A percentile compares a stretch with the other conserved stretches of the same genome.
Evolutionary conservation across 441 rosid genomes (phyloP).

Genomic region (Capsella rubella): DNA sequence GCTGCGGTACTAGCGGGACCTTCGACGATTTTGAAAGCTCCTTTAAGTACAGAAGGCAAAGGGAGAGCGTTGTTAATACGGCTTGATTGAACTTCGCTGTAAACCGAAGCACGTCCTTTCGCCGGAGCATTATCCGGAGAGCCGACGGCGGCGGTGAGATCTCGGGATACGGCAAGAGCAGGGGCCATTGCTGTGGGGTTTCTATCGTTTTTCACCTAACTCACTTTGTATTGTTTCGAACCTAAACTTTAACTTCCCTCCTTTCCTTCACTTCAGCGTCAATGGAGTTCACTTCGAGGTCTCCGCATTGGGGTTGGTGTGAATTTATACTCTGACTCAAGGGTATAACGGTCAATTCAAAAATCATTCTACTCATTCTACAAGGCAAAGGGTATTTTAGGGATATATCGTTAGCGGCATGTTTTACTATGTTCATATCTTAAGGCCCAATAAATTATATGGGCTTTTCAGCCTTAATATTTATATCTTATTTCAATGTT

Average conservation of each 20-base stretch:
- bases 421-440: background rate
- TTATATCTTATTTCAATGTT: too few relatives aligned
- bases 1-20: slow-evolving; percentile 94
- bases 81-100: slow-evolving; percentile 86
- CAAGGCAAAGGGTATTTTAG: slow-evolving; percentile 34
- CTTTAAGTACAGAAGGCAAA: slow-evolving; percentile 80
- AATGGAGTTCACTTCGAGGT: slow-evolving; percentile 40
- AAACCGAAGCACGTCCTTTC: slow-evolving; percentile 77
- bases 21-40: slow-evolving; percentile 77
- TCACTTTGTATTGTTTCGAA: slow-evolving; percentile 4
- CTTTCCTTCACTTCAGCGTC: background rate
- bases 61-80: slow-evolving; percentile 85
- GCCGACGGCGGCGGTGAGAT: slow-evolving; percentile 47
- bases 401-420: background rate
- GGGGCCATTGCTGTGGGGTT: slow-evolving; percentile 59
- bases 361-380: slow-evolving; percentile 32
- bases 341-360: slow-evolving; percentile 29
- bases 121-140: slow-evolving; percentile 44
- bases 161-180: slow-evolving; percentile 58
- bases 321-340: slow-evolving; percentile 33
- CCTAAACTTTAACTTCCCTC: slow-evolving; percentile 21
- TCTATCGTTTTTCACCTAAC: slow-evolving; percentile 44
- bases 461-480: background rate
- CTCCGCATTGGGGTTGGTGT: slow-evolving; percentile 45
- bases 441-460: background rate